A percentile compares a stretch with the other conserved stretches of the same genome.
Evolutionary conservation across 108 stramenopile species (phyloP).

Genomic region (Conticribra guillardii): DNA sequence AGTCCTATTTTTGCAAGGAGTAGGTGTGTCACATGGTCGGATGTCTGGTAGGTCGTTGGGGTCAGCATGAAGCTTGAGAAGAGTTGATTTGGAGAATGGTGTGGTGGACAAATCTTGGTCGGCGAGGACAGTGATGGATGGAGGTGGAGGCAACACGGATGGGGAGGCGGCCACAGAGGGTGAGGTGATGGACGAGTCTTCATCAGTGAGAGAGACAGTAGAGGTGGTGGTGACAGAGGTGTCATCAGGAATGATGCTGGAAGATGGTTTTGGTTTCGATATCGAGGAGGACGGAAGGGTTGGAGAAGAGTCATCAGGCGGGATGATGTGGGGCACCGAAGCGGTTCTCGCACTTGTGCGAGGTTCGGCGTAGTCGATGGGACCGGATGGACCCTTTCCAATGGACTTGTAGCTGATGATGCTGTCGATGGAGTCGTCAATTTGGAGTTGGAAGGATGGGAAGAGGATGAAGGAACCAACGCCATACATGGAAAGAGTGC

Average conservation of each 20-base stretch:
- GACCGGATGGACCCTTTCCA: neutral
- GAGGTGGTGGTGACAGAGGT: neutral
- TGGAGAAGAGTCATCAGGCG: neutral
- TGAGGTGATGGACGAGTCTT: neutral
- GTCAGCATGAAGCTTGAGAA: neutral
- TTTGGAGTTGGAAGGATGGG: neutral
- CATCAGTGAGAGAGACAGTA: too few relatives aligned
- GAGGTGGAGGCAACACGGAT: neutral
- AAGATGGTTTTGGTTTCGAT: too few relatives aligned
- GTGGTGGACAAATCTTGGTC: neutral
- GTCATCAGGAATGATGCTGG: neutral
- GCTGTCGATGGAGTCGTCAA: conserved; percentile 16
- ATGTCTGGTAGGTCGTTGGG: neutral
- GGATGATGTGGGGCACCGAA: conserved; percentile 6
- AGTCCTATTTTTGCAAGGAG: too few relatives aligned
- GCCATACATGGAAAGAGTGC: conserved; percentile 4
- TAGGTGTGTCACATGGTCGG: too few relatives aligned
- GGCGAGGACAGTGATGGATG: neutral
- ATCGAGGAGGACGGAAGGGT: neutral
- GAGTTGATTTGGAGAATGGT: neutral
- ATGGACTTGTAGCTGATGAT: conserved; percentile 7
- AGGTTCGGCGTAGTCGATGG: conserved; percentile 8
- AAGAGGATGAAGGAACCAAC: conserved; percentile 14
- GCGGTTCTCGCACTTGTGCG: neutral
- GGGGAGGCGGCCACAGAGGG: neutral